Evolutionary conservation across 192 early-diverging fungal species (phyloP), one percentile per base, ranked within the genome.

Genomic region (Coemansia sp.): DNA sequence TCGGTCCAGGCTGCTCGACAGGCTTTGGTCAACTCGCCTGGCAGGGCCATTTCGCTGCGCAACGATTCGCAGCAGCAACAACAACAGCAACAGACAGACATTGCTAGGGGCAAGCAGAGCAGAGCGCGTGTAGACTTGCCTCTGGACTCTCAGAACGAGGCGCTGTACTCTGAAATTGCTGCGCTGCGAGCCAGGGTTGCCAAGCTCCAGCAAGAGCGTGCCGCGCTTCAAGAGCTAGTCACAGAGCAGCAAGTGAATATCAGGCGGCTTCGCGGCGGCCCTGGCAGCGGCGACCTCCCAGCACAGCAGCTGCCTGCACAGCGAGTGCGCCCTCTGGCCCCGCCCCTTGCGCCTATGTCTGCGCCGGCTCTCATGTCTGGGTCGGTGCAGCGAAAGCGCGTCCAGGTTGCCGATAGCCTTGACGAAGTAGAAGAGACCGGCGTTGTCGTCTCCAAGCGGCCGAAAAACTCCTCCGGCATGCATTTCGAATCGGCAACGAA

Each of bases 201-300:
- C 26, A 72, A 69, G 61, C 63, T 82, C 6, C 64, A 70, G 67
- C 69, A 66, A 25, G 79, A 82, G 37, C 64, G 59, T 43, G 63
- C 56, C 2, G 79, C 79, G 14, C 57, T 82, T 52, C 68, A 67
- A 61, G 79, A 82, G 65, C 59, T 82, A 12, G 65, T 82, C n/a
- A 76, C 79, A 1, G 79, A 82, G 34, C 79, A 82, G 53, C 79
- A 82, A 26, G 74, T 82, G 34, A 73, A 55, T 25, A 69, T 82
- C 43, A 67, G 62, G 14, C 70, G 73, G 37, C 75, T 82, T 42
- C 73, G 79, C 2, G 59, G 72, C 38, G 42, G 26, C 7, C 36
- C 34, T 13, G 36, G 42, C 59, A 34, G 56, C 55, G 48, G 21
- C 36, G 38, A 48, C 8, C 1, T 7, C 42, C 34, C 18, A n/a